Percentiles rank a stretch among this genome's conserved stretches.
These are phyloP conservation scores for Eragrostis curvula DNA, from an alignment of 176 grass and related monocot species.

Conservation along the genomic window DNA sequence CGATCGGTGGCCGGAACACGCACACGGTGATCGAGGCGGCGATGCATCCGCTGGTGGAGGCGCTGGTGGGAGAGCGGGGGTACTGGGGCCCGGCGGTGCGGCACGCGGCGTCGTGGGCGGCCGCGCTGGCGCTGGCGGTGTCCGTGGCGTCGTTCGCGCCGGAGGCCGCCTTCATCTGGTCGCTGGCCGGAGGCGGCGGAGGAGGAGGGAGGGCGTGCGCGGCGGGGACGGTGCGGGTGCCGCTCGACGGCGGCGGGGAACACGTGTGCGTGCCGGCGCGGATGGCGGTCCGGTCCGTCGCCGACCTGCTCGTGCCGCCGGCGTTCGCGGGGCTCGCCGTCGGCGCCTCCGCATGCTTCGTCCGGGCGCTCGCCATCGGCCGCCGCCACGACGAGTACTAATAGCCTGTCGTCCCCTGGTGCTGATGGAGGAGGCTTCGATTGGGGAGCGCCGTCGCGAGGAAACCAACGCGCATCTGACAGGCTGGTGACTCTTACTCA, in stretches of 20 bases:
- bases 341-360: conserved; percentile 70
- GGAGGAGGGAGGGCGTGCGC: conserved; percentile 5
- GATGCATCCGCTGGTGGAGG: conserved; percentile 47
- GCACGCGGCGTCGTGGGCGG: conserved; percentile 61
- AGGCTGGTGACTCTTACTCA: background rate
- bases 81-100: conserved; percentile 46
- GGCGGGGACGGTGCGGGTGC: conserved; percentile 45
- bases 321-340: conserved; percentile 73
- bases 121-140: conserved; percentile 55
- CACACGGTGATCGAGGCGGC: no score
- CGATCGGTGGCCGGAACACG: no score
- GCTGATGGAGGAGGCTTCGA: no score
- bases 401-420: no score
- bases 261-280: conserved; percentile 57
- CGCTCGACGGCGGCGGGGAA: conserved; percentile 58
- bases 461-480: background rate
- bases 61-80: conserved; percentile 19
- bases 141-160: conserved; percentile 69
- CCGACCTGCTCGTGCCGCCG: conserved; percentile 69
- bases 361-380: conserved; percentile 64
- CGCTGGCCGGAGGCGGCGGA: conserved; percentile 23
- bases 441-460: background rate
- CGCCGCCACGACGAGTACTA: conserved; percentile 40
- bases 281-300: conserved; percentile 44
- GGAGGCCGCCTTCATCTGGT: conserved; percentile 73